A percentile compares a stretch with the other conserved stretches of the same genome.
phyloP scores from a whole-genome alignment of 768 basidiomycete species.

The Lactarius vividus region DNA sequence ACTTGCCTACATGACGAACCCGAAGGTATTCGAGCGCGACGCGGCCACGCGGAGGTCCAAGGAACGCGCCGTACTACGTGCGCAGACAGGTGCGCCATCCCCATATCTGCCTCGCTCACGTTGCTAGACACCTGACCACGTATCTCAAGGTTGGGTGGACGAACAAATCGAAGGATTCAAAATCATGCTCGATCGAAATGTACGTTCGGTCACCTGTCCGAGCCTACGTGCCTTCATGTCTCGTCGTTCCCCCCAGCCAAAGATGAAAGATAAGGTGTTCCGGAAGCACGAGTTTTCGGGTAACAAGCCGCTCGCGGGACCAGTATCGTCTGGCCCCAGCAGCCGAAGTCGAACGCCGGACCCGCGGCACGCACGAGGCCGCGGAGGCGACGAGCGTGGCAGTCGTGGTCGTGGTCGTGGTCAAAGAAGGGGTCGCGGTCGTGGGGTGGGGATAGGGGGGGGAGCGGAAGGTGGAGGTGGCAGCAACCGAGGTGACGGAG shows the following conservation, averaged over 20 bases:
- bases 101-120: not conserved
- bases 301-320: conserved; percentile 41
- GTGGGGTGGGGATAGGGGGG: conserved; percentile 19
- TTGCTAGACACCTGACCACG: not conserved
- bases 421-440: conserved; percentile 31
- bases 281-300: conserved; percentile 76
- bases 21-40: conserved; percentile 75
- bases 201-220: conserved; percentile 41
- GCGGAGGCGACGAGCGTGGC: conserved; percentile 27
- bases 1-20: conserved; percentile 70
- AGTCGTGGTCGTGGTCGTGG: conserved; percentile 7
- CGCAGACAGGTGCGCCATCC: conserved; percentile 56
- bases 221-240: conserved; percentile 1
- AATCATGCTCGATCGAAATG: conserved; percentile 86
- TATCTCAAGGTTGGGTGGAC: conserved; percentile 56
- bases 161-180: conserved; percentile 93
- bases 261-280: conserved; percentile 63
- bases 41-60: conserved; percentile 68
- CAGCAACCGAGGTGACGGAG: conserved; percentile 40
- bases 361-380: conserved; percentile 20
- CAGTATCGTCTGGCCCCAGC: conserved; percentile 3
- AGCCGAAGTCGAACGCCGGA: conserved; percentile 20
- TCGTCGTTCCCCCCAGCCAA: conserved; percentile 44
- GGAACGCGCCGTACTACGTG: conserved; percentile 60
- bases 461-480: conserved; percentile 36